Percentiles rank a stretch among this genome's conserved stretches.
phyloP scores from a whole-genome alignment of 1,139 yeast genomes.

The Lipomyces yarrowii region DNA sequence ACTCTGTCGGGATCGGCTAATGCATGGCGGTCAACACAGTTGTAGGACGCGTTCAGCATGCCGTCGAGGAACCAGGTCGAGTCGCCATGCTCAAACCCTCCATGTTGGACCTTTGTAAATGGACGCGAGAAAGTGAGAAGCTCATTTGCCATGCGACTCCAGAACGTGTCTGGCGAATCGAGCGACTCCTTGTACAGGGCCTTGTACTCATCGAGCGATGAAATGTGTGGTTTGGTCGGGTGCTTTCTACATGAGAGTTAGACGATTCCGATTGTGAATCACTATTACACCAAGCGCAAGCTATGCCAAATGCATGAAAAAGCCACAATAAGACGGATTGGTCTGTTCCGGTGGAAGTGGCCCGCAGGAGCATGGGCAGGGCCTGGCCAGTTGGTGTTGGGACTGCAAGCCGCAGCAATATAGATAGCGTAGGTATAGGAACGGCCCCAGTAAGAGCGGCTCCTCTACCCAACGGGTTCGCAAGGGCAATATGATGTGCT shows the following conservation, averaged over 20 bases:
- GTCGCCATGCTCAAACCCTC: constrained; percentile 77
- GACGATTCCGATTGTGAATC: no score
- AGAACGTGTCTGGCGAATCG: constrained; percentile 78
- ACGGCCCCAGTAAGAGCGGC: background rate
- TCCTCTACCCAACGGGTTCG: background rate
- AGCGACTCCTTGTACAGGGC: constrained; percentile 76
- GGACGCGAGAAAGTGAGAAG: constrained; percentile 83
- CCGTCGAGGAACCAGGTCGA: constrained; percentile 94
- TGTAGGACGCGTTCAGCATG: constrained; percentile 88
- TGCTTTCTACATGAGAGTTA: constrained; percentile 36
- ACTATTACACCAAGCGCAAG: background rate
- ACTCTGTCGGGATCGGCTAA: constrained; percentile 75
- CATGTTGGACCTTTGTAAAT: constrained; percentile 68
- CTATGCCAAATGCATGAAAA: no score
- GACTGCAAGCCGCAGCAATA: background rate
- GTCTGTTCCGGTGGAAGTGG: background rate
- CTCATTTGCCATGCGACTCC: constrained; percentile 79
- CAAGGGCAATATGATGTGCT: no score
- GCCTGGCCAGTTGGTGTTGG: background rate
- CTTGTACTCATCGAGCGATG: constrained; percentile 66
- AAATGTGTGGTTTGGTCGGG: constrained; percentile 45
- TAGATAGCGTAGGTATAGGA: background rate
- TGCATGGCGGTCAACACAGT: constrained; percentile 97
- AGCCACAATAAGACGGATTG: no score
- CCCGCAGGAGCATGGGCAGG: background rate